These are phyloP conservation scores for Vicia faba DNA, from an alignment of 306 rosid genomes.

Conservation along the genomic window DNA sequence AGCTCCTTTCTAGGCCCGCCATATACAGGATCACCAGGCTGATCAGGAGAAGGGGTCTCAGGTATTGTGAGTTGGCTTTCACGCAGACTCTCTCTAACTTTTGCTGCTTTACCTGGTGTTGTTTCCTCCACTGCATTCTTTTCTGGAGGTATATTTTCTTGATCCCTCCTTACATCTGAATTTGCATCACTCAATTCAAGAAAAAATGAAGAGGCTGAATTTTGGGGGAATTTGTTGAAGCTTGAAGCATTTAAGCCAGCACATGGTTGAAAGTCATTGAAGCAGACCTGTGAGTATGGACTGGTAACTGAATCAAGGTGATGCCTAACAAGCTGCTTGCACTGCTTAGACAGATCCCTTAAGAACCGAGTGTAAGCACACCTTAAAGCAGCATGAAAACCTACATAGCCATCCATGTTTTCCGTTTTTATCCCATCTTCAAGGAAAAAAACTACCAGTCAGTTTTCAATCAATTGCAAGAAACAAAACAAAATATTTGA, in stretches of 20 bases:
- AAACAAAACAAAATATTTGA: constrained; percentile 12
- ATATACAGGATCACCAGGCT: constrained; percentile 50
- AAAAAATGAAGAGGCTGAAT: constrained; percentile 54
- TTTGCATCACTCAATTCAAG: constrained; percentile 74
- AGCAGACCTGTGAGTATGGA: constrained; percentile 91
- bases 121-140: constrained; percentile 59
- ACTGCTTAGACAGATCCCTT: constrained; percentile 77
- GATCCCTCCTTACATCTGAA: constrained; percentile 56
- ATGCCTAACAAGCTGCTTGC: constrained; percentile 86
- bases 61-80: constrained; percentile 86
- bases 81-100: constrained; percentile 59
- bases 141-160: constrained; percentile 88
- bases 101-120: constrained; percentile 74
- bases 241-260: constrained; percentile 51
- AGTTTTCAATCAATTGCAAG: constrained; percentile 24
- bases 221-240: constrained; percentile 51
- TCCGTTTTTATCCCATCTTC: constrained; percentile 71
- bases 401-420: constrained; percentile 86
- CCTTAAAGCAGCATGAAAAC: constrained; percentile 93
- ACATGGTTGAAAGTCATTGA: constrained; percentile 59
- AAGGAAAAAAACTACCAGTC: constrained; percentile 35
- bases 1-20: constrained; percentile 61
- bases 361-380: constrained; percentile 72
- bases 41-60: constrained; percentile 70
- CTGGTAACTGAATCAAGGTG: constrained; percentile 95